These are phyloP conservation scores for Gamsiella multidivaricata DNA, from an alignment of 192 early-diverging fungal species.

Conservation along the genomic window DNA sequence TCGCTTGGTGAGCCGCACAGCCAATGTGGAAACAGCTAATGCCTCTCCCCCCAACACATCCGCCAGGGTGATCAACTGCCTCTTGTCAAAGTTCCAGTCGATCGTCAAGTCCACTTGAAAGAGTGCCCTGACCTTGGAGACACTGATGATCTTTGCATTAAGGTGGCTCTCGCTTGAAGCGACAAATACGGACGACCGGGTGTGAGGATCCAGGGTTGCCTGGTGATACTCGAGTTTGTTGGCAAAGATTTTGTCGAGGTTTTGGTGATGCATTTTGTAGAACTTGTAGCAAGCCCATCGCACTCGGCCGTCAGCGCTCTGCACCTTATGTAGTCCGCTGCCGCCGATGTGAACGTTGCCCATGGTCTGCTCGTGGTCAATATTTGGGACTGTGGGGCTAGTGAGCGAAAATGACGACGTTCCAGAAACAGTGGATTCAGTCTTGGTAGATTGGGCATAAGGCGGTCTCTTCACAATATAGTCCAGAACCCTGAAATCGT, in stretches of 20 bases:
- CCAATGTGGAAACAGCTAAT: conserved; percentile 11
- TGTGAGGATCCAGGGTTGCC: conserved; percentile 5
- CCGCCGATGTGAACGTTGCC: conserved; percentile 14
- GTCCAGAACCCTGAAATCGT: conserved; percentile 40
- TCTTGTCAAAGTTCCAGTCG: conserved; percentile 29
- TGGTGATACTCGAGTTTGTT: conserved; percentile 16
- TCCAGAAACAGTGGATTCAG: background rate
- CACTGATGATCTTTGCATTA: conserved; percentile 6
- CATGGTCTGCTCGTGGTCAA: background rate
- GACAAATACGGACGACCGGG: conserved; percentile 4
- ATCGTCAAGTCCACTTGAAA: conserved; percentile 32
- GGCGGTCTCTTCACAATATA: conserved; percentile 27
- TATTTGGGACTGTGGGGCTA: background rate
- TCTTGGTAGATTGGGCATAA: conserved; percentile 11
- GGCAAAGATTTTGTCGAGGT: conserved; percentile 22
- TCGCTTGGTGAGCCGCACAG: conserved; percentile 15
- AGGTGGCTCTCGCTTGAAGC: conserved; percentile 8
- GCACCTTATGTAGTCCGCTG: conserved; percentile 21
- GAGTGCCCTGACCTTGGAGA: conserved; percentile 21
- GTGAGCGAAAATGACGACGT: background rate
- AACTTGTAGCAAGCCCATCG: conserved; percentile 35
- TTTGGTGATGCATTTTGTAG: conserved; percentile 11
- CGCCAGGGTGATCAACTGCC: conserved; percentile 5
- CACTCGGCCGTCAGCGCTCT: background rate
- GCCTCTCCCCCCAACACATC: conserved; percentile 4